Evolutionary conservation across 495 filamentous ascomycete genomes (phyloP).

Genomic region (Tirmania nivea): DNA sequence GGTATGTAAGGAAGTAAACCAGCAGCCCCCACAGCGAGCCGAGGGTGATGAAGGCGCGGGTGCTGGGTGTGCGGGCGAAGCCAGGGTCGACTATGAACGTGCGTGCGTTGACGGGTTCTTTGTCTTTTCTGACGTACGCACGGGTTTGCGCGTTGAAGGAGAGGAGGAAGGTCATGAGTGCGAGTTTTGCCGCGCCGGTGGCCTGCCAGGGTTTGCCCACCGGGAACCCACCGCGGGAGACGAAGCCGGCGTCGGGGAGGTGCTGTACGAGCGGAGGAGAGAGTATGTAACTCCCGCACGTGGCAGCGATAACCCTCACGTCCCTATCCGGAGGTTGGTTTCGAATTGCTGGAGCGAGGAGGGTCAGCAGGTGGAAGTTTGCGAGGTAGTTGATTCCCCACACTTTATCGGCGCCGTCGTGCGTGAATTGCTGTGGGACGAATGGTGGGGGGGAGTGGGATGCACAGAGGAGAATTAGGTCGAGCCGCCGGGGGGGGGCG

Average conservation of each 20-base stretch:
- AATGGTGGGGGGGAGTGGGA: slow-evolving; percentile 47
- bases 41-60: slow-evolving; percentile 59
- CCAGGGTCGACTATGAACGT: slow-evolving; percentile 77
- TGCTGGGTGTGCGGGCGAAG: slow-evolving; percentile 62
- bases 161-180: slow-evolving; percentile 65
- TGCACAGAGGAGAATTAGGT: slow-evolving; percentile 78
- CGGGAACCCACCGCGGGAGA: slow-evolving; percentile 10
- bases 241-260: slow-evolving; percentile 19
- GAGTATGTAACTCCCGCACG: slow-evolving; percentile 60
- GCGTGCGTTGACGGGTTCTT: slow-evolving; percentile 52
- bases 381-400: slow-evolving; percentile 92
- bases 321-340: slow-evolving; percentile 87
- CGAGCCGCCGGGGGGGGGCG: slow-evolving; percentile 67
- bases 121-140: slow-evolving; percentile 59
- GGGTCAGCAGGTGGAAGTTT: slow-evolving; percentile 84
- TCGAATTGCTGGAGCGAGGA: slow-evolving; percentile 65
- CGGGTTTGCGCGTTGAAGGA: slow-evolving; percentile 79
- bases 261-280: slow-evolving; percentile 13
- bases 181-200: slow-evolving; percentile 73
- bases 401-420: slow-evolving; percentile 63
- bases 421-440: slow-evolving; percentile 30
- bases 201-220: slow-evolving; percentile 30
- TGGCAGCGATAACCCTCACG: slow-evolving; percentile 66
- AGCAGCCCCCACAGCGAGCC: slow-evolving; percentile 65
- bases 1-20: slow-evolving; percentile 56